phyloP scores from a whole-genome alignment of 805 yeast species.

The Starmerella floris region DNA sequence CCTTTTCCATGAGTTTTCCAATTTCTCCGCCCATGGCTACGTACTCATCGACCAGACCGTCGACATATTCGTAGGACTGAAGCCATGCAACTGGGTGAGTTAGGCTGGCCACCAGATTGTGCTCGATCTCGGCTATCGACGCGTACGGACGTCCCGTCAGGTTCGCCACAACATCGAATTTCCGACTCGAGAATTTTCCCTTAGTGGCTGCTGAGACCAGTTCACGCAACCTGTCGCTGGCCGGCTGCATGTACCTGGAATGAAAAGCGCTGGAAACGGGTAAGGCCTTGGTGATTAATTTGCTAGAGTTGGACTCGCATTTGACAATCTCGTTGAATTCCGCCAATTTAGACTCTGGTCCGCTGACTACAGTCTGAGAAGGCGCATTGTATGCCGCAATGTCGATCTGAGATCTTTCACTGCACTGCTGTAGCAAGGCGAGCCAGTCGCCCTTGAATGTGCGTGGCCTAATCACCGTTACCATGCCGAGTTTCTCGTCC shows the following conservation, averaged over 20 bases:
- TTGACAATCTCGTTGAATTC: conserved; percentile 21
- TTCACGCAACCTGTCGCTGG: conserved; percentile 28
- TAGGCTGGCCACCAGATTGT: conserved; percentile 21
- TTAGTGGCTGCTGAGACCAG: conserved; percentile 17
- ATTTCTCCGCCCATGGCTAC: conserved; percentile 24
- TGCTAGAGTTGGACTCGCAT: conserved; percentile 14
- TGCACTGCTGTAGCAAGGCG: conserved; percentile 7
- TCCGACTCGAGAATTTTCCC: conserved; percentile 7
- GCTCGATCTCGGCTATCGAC: conserved; percentile 22
- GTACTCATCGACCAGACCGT: conserved; percentile 12
- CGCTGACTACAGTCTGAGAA: conserved; percentile 36
- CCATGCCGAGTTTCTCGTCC: conserved; percentile 17
- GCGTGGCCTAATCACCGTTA: conserved; percentile 14
- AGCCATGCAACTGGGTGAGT: conserved; percentile 27
- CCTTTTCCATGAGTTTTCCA: conserved; percentile 19
- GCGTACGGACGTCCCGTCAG: conserved; percentile 25
- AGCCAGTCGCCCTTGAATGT: conserved; percentile 7
- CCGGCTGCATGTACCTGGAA: conserved; percentile 29
- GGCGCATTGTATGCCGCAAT: conserved; percentile 38
- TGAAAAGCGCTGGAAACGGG: conserved; percentile 44
- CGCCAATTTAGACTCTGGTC: conserved; percentile 26
- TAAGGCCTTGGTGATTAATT: conserved; percentile 25
- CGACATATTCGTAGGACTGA: conserved; percentile 20
- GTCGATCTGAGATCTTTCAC: conserved; percentile 21
- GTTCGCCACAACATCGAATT: conserved; percentile 26